phyloP scores from a whole-genome alignment of 164 flowering plant genomes.

The Vitis vinifera region DNA sequence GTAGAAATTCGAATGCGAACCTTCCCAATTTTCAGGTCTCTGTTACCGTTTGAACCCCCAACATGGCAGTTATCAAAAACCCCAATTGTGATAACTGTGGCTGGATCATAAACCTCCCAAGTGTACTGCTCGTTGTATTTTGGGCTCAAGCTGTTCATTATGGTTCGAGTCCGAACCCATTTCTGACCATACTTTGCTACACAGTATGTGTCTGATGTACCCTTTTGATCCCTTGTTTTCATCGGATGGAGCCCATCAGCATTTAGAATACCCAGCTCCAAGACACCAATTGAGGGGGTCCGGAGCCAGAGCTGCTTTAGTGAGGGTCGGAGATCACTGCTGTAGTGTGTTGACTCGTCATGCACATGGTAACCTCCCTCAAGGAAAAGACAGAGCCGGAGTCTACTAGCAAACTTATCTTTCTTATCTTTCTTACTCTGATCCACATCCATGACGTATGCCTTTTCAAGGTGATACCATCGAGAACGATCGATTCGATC shows the following conservation, averaged over 20 bases:
- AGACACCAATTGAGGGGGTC: conserved; percentile 52
- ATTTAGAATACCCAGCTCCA: conserved; percentile 59
- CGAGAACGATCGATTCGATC: conserved; percentile 34
- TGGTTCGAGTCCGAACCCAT: conserved; percentile 69
- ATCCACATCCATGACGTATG: conserved; percentile 37
- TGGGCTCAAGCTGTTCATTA: conserved; percentile 50
- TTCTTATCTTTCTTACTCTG: conserved; percentile 40
- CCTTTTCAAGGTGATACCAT: conserved; percentile 49
- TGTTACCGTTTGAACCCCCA: conserved; percentile 28
- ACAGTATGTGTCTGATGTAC: conserved; percentile 61
- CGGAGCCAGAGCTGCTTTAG: conserved; percentile 69
- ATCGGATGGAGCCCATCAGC: conserved; percentile 55
- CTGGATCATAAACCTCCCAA: conserved; percentile 74
- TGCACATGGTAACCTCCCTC: conserved; percentile 82
- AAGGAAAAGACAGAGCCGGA: conserved; percentile 51
- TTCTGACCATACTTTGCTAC: conserved; percentile 66
- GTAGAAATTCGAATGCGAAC: conserved; percentile 68
- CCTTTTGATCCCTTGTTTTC: conserved; percentile 54
- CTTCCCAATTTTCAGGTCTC: conserved; percentile 53
- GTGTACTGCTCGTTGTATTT: conserved; percentile 70
- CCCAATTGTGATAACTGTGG: conserved; percentile 62
- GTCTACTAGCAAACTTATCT: conserved; percentile 48
- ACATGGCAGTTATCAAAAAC: conserved; percentile 55
- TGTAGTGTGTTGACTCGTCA: conserved; percentile 61
- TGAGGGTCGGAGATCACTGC: conserved; percentile 67